These are phyloP conservation scores for Prunus salicina DNA, from an alignment of 306 rosid species.

Conservation along the genomic window DNA sequence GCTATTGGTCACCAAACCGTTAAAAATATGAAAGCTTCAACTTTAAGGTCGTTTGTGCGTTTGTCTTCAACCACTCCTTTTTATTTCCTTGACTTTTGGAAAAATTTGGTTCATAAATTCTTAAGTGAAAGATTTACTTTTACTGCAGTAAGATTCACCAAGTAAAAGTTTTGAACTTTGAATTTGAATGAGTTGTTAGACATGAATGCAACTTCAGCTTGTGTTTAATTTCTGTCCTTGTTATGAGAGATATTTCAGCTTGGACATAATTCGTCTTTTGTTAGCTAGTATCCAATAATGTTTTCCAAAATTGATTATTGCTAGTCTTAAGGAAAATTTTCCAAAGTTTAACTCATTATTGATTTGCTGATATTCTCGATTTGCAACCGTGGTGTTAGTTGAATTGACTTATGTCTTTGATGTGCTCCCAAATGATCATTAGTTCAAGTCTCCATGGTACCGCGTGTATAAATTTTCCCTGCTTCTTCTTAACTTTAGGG, in stretches of 20 bases:
- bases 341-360: no score
- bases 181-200: neutral
- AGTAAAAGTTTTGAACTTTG: neutral
- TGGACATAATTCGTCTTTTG: neutral
- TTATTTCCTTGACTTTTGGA: neutral
- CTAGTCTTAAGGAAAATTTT: no score
- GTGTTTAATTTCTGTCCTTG: neutral
- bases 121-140: neutral
- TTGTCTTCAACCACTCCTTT: neutral
- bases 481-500: no score
- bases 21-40: neutral
- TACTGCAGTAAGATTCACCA: neutral
- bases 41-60: neutral
- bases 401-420: no score
- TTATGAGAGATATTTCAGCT: neutral
- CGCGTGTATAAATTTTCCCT: fast-evolving
- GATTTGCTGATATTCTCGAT: no score
- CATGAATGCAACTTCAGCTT: neutral
- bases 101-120: neutral
- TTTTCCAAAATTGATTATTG: neutral
- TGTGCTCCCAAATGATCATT: fast-evolving
- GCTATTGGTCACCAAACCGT: neutral
- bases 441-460: fast-evolving
- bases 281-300: neutral
- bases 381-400: no score